Evolutionary conservation across 2,329 filamentous ascomycete species (phyloP).

Genomic region (Teratosphaeria destructans): DNA sequence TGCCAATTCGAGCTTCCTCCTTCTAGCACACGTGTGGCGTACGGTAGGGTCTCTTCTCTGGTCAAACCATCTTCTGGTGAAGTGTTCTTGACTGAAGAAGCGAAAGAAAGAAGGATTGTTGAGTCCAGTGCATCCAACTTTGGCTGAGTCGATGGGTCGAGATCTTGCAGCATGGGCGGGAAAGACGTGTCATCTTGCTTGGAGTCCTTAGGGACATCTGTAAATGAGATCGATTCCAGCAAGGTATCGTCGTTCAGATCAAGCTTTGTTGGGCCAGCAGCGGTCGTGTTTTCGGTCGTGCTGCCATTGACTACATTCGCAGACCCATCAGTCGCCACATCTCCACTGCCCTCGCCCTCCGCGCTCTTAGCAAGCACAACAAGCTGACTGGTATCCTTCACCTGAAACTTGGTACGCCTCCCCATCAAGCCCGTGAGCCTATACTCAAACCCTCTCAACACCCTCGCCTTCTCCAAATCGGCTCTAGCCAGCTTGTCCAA

Average conservation of each 20-base stretch:
- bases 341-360: conserved; percentile 14
- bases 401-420: conserved; percentile 71
- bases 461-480: conserved; percentile 58
- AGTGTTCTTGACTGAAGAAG: conserved; percentile 83
- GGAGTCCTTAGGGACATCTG: conserved; percentile 36
- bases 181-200: conserved; percentile 42
- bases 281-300: background rate
- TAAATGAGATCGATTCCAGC: conserved; percentile 76
- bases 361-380: conserved; percentile 79
- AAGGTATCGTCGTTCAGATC: conserved; percentile 87
- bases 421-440: conserved; percentile 77
- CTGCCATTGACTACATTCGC: conserved; percentile 1
- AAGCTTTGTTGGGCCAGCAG: conserved; percentile 43
- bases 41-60: conserved; percentile 86
- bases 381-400: conserved; percentile 73
- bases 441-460: conserved; percentile 63
- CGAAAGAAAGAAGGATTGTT: conserved; percentile 67
- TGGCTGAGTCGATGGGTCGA: conserved; percentile 74
- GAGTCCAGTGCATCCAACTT: conserved; percentile 75
- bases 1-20: conserved; percentile 96
- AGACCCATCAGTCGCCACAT: background rate
- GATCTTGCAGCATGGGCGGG: conserved; percentile 48
- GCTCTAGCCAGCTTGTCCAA: conserved; percentile 64
- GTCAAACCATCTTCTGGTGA: conserved; percentile 77
- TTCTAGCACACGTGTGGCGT: conserved; percentile 74